These are phyloP conservation scores for Xylaria longipes DNA, from an alignment of 495 filamentous ascomycete genomes.

Conservation along the genomic window DNA sequence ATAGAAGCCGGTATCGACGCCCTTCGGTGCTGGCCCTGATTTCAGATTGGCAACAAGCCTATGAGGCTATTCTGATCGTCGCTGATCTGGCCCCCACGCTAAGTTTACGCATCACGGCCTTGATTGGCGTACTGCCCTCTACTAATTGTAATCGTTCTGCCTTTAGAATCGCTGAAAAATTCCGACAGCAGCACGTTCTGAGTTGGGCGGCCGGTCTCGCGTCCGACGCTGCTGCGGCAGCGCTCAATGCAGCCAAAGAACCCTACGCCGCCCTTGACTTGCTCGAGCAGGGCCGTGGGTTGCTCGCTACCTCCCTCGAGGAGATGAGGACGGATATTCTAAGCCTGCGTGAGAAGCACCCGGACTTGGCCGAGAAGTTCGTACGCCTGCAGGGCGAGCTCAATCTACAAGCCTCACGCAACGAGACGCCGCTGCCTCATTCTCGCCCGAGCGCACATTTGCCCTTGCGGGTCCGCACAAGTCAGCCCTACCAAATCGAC, in stretches of 20 bases:
- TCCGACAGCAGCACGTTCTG: neutral
- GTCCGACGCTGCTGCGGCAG: neutral
- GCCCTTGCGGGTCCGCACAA: neutral
- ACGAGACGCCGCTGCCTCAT: neutral
- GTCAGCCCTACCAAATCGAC: neutral
- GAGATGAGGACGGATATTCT: neutral
- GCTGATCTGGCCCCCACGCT: too few relatives aligned
- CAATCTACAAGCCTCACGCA: neutral
- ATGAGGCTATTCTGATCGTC: too few relatives aligned
- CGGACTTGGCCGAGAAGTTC: neutral
- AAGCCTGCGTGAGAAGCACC: neutral
- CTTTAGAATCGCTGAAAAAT: too few relatives aligned
- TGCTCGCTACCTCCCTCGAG: neutral
- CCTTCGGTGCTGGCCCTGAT: too few relatives aligned
- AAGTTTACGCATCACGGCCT: too few relatives aligned
- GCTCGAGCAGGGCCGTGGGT: neutral
- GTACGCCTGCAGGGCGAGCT: neutral
- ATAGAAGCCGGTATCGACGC: too few relatives aligned
- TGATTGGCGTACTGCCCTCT: too few relatives aligned
- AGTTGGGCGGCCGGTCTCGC: neutral
- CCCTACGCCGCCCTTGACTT: neutral
- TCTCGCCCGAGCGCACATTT: too few relatives aligned
- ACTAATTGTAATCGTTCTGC: too few relatives aligned
- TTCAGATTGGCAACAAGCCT: too few relatives aligned
- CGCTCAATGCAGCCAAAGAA: neutral